These are phyloP conservation scores for Pleodorina starrii DNA, from an alignment of 139 green algal genomes.

Conservation along the genomic window DNA sequence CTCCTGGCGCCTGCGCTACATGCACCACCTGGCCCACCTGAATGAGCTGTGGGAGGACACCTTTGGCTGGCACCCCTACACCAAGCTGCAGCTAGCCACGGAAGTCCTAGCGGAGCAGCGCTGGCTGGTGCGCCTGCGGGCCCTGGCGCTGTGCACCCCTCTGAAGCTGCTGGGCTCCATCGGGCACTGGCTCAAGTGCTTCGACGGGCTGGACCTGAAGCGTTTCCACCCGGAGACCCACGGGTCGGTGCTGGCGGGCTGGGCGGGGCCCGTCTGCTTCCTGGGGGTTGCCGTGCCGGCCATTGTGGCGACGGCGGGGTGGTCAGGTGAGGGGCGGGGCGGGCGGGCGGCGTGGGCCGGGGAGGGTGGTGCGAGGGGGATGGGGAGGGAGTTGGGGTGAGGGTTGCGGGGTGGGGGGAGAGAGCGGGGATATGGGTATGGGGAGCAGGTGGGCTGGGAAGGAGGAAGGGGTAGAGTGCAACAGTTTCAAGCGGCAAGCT, in stretches of 20 bases:
- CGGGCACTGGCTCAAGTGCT: constrained; percentile 52
- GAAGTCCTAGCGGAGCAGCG: not conserved
- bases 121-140: not conserved
- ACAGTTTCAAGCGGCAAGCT: too few relatives aligned
- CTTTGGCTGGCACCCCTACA: constrained; percentile 59
- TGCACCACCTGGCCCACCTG: constrained; percentile 48
- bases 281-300: constrained; percentile 54
- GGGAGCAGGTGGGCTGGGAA: too few relatives aligned
- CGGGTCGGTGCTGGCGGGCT: constrained; percentile 49
- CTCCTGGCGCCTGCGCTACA: constrained; percentile 45
- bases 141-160: constrained; percentile 48
- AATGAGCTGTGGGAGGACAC: constrained; percentile 61
- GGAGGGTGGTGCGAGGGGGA: too few relatives aligned
- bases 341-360: not conserved
- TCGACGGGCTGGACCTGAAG: constrained; percentile 62
- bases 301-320: constrained; percentile 44
- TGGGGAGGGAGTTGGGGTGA: too few relatives aligned
- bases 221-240: constrained; percentile 44
- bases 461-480: too few relatives aligned
- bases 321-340: constrained; percentile 20
- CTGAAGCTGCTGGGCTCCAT: constrained; percentile 64
- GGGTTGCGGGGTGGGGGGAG: too few relatives aligned
- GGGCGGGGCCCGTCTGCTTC: constrained; percentile 56
- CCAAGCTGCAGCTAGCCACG: constrained; percentile 21
- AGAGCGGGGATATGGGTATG: not conserved